Base-by-base conservation (phyloP, 164 flowering plant species). In the Berberis vulgaris region DNA sequence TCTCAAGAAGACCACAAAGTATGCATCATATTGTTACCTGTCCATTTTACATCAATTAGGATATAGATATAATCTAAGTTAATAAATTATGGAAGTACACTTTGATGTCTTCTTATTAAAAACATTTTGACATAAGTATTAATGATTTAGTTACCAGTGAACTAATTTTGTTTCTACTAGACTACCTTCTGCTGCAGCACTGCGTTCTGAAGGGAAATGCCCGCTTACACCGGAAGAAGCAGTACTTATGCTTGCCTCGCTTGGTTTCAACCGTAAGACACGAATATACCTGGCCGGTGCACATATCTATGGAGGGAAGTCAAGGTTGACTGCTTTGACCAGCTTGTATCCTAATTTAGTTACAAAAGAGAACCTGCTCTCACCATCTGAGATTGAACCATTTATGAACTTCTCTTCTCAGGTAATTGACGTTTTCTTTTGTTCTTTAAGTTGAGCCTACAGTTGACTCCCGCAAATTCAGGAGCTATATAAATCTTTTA, bases 191-290 rank as follows among this genome's bases (percentile, higher is more conserved):
- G 84, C 99, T 67, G 78, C 65, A 63, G 79, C 26, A 47, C 80
- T 95, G 54, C 84, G 93, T 61, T 69, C 83, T 43, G 99, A 95
- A 73, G 99, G 99, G 26, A 69, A 84, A 62, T 95, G 99, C 67
- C 97, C 99, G 57, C 76, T 95, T 68, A 84, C 95, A 71, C 99
- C 99, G 62, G 99, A 95, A 79, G 99, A 95, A 76, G 85, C 97
- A 39, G 89, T 83, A 8, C 92, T 95, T 65, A 84, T 88, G 97
- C 90, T 91, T 62, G 91, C 97, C 43, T 96, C 85, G 68, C 94
- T 95, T 65, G 99, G 99, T 68, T 85, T 95, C 78, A 84, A 80
- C 45, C 88, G 97, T 45, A 78, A 80, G 79, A 87, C 97, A 47
- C 85, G 53, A 41, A 73, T 95, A 74, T 95, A 73, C 66, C 71